Base-by-base conservation (phyloP, 1,284 basidiomycete genomes). In the Pseudozyma sp. region DNA sequence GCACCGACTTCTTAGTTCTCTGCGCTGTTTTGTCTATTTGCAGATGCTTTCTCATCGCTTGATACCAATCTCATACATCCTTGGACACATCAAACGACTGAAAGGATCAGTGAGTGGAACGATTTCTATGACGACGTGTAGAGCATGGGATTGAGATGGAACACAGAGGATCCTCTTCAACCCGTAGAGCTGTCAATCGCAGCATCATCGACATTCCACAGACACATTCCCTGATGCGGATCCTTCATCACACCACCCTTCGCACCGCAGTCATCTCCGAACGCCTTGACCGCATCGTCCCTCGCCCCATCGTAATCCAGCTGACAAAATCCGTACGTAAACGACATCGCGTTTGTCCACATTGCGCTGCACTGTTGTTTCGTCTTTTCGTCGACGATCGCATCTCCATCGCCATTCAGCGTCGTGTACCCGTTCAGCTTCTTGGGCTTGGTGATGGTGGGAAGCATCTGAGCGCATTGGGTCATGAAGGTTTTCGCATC, bases 171-270 rank as follows among this genome's bases (percentile, higher is more conserved):
- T 40, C 37, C 5, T 7, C 14, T 6, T 39, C n/a, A 53, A 11
- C 34, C 10, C 29, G 43, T 55, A 14, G 44, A 39, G 33, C 44
- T 54, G 46, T 19, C 40, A 3, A 24, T n/a, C 7, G 60, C 59
- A 16, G 70, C 64, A 42, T 66, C 49, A 24, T 73, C 65, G 31
- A 61, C 61, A 34, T 64, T 54, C 70, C 70, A 73, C 45, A 73
- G 33, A 42, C 70, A 73, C 54, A 60, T 62, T 13, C 65, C 70
- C 8, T 33, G 39, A 30, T 68, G 65, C 2, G 57, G 49, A 0
- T 64, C 49, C 43, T 73, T 73, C 13, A 39, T 7, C 46, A 54
- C 42, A 9, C 70, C 70, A 9, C 65, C 65, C 43, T 64, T 65
- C 0, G 44, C 43, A 0, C 19, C 29, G 29, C 70, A 73, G 46